Percentiles rank a stretch among this genome's conserved stretches.
Conservation (phyloP, 345 rosid genomes). For the Eucalyptus virginea region DNA sequence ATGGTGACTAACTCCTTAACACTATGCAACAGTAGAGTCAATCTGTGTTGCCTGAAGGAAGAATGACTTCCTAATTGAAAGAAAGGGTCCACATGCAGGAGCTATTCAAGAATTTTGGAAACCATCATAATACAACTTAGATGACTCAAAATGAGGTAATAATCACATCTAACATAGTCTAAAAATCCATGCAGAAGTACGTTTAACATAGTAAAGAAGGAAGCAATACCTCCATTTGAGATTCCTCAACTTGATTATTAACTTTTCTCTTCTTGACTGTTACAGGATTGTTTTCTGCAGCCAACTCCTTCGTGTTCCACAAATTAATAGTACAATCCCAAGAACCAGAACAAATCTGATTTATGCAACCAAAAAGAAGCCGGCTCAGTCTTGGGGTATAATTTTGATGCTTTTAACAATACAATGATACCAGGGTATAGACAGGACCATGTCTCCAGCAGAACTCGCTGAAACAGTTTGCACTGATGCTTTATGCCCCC, state of each 20-base stretch:
- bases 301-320: conserved; percentile 56
- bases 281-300: conserved; percentile 36
- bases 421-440: not conserved
- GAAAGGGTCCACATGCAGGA: not conserved
- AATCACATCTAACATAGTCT: not conserved
- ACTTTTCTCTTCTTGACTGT: conserved; percentile 80
- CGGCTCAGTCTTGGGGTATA: not conserved
- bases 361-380: not conserved
- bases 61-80: not conserved
- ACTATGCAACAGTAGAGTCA: not conserved
- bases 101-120: not conserved
- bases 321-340: conserved; percentile 88
- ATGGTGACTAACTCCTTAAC: not conserved
- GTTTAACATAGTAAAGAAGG: not conserved
- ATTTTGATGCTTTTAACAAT: not conserved
- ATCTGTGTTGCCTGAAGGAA: not conserved
- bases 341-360: conserved; percentile 85
- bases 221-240: conserved; percentile 64
- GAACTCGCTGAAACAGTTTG: conserved; percentile 63
- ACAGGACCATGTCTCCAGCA: conserved; percentile 60
- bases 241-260: conserved; percentile 40
- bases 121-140: not conserved
- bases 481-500: conserved; percentile 84
- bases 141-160: not conserved
- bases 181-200: not conserved